Conservation (phyloP, 768 basidiomycete species). For the Myochromella boudieri region DNA sequence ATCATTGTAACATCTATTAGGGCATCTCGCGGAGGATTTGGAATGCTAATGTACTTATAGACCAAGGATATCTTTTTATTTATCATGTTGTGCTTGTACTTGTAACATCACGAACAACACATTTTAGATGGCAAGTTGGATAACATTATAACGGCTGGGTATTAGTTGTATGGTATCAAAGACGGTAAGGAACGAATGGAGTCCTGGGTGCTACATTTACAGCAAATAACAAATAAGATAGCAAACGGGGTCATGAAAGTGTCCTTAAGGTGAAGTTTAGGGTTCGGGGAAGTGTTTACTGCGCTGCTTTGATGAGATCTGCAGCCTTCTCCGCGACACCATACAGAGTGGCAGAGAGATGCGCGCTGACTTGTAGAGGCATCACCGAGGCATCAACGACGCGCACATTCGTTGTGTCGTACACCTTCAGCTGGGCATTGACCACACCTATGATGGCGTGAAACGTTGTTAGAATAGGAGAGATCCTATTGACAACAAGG, state of each 20-base stretch:
- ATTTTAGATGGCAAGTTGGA: too few species aligned
- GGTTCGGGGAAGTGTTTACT: conserved; percentile 7
- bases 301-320: conserved; percentile 45
- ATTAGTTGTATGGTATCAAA: too few species aligned
- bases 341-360: conserved; percentile 47
- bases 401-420: conserved; percentile 48
- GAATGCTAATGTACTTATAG: too few species aligned
- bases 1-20: too few species aligned
- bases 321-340: conserved; percentile 59
- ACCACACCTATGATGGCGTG: conserved; percentile 46
- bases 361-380: conserved; percentile 48
- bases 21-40: too few species aligned
- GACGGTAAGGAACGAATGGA: too few species aligned
- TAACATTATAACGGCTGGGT: too few species aligned
- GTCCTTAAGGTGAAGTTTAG: background rate
- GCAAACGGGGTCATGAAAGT: background rate
- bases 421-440: conserved; percentile 42
- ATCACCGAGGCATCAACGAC: conserved; percentile 52
- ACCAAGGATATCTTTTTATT: too few species aligned
- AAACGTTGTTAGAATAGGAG: background rate
- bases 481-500: background rate
- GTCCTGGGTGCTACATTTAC: too few species aligned
- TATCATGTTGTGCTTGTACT: too few species aligned
- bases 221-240: background rate
- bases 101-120: too few species aligned